A percentile compares a stretch with the other conserved stretches of the same genome.
These are phyloP conservation scores for Cystobasidium sp. DNA, from an alignment of 1,284 basidiomycete genomes.

Conservation along the genomic window DNA sequence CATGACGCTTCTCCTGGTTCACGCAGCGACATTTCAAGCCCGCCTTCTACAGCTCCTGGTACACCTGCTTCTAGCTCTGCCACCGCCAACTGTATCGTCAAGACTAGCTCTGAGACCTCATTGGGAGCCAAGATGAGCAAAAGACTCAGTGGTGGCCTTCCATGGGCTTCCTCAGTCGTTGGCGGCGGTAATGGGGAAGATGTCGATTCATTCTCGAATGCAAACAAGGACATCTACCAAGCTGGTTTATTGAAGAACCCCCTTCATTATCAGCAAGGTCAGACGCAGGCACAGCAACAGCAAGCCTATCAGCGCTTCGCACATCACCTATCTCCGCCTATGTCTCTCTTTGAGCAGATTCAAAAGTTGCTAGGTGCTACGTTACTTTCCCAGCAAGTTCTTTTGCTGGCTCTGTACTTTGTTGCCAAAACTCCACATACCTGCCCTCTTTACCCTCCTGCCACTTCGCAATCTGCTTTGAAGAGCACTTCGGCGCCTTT, in stretches of 20 bases:
- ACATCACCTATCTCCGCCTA: conserved; percentile 10
- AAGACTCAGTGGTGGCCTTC: conserved; percentile 10
- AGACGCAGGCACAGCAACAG: neutral
- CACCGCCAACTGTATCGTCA: conserved; percentile 28
- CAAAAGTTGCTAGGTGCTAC: conserved; percentile 52
- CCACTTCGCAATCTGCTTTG: conserved; percentile 48
- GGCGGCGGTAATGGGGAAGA: neutral
- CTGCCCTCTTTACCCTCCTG: conserved; percentile 47
- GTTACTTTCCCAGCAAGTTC: conserved; percentile 52
- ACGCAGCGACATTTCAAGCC: conserved; percentile 45
- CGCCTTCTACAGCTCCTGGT: conserved; percentile 49
- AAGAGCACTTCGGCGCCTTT: conserved; percentile 49
- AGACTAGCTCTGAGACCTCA: conserved; percentile 26
- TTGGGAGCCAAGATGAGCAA: conserved; percentile 25
- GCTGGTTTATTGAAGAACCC: conserved; percentile 7
- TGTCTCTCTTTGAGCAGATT: conserved; percentile 41
- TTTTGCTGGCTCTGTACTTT: conserved; percentile 50
- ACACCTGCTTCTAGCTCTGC: conserved; percentile 43
- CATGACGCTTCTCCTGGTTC: conserved; percentile 3
- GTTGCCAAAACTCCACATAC: conserved; percentile 47
- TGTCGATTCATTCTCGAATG: neutral
- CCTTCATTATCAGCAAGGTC: neutral
- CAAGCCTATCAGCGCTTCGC: neutral
- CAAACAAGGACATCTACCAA: conserved; percentile 1
- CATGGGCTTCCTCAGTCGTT: neutral